Percentiles rank a stretch among this genome's conserved stretches.
These are phyloP conservation scores for Poa pratensis DNA, from an alignment of 176 grass and related monocot genomes.

Conservation along the genomic window DNA sequence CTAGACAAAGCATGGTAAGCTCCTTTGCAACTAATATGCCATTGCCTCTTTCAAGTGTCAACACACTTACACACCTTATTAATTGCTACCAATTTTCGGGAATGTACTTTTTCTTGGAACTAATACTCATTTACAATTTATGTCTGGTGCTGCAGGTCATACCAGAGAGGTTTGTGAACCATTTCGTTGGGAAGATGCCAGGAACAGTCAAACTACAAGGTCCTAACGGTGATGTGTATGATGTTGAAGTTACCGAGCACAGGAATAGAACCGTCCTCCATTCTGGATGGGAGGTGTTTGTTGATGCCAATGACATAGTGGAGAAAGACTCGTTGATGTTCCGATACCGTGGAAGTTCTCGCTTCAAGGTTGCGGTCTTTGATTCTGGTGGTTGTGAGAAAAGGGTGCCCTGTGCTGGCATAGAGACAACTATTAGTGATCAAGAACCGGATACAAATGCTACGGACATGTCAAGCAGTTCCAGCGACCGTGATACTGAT, in stretches of 20 bases:
- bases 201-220: constrained; percentile 41
- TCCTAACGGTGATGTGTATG: constrained; percentile 38
- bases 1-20: constrained; percentile 40
- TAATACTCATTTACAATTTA: neutral
- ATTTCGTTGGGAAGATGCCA: constrained; percentile 40
- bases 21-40: neutral
- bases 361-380: constrained; percentile 52
- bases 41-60: neutral
- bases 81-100: neutral
- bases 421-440: neutral
- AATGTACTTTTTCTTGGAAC: neutral
- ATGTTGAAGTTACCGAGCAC: constrained; percentile 29
- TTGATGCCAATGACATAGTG: constrained; percentile 39
- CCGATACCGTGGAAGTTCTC: constrained; percentile 26
- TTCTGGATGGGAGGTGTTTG: constrained; percentile 56
- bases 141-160: constrained; percentile 44
- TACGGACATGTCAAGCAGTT: constrained; percentile 16
- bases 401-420: constrained; percentile 30
- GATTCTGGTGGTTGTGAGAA: constrained; percentile 51
- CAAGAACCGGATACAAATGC: constrained; percentile 1
- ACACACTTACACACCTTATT: no score
- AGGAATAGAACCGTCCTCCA: constrained; percentile 16
- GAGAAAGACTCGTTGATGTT: constrained; percentile 56
- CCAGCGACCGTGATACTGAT: neutral
- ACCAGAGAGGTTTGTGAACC: constrained; percentile 47